Percentiles rank a stretch among this genome's conserved stretches.
Conservation (phyloP, 192 early-diverging fungal species). For the Coemansia sp. region DNA sequence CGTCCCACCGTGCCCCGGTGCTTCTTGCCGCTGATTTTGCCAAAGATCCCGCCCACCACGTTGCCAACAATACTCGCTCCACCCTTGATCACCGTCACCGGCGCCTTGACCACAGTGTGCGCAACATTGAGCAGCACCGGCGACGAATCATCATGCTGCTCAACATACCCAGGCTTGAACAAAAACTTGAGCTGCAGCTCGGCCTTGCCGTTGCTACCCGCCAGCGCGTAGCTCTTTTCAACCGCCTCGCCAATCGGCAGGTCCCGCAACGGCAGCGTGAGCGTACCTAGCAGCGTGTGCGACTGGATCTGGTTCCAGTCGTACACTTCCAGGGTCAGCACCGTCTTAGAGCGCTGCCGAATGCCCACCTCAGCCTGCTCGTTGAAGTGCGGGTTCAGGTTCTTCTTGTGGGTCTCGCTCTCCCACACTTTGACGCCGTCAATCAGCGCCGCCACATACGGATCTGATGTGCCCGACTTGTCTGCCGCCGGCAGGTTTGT, state of each 20-base stretch:
- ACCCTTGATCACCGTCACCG: constrained; percentile 58
- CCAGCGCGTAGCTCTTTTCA: constrained; percentile 49
- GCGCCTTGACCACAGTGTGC: constrained; percentile 59
- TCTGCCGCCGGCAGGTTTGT: constrained; percentile 67
- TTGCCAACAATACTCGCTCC: constrained; percentile 54
- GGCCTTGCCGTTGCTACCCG: constrained; percentile 36
- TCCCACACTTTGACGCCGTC: constrained; percentile 69
- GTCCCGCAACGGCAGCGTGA: constrained; percentile 56
- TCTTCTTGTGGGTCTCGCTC: constrained; percentile 72
- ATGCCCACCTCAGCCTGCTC: constrained; percentile 65
- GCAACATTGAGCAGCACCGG: constrained; percentile 58
- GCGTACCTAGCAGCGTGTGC: constrained; percentile 60
- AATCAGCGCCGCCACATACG: constrained; percentile 65
- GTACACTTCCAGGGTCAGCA: constrained; percentile 64
- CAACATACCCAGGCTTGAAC: constrained; percentile 62
- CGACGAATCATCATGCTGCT: constrained; percentile 56
- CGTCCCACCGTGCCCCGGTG: constrained; percentile 7
- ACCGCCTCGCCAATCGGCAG: constrained; percentile 57
- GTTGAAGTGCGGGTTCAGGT: constrained; percentile 69
- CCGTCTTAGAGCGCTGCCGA: constrained; percentile 54
- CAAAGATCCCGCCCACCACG: constrained; percentile 43
- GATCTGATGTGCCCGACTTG: constrained; percentile 70
- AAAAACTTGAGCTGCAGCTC: constrained; percentile 58
- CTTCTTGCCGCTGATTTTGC: constrained; percentile 46
- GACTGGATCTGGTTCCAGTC: constrained; percentile 79